Conservation (phyloP, 1,284 basidiomycete species). For the Ganoderma multipileum region DNA sequence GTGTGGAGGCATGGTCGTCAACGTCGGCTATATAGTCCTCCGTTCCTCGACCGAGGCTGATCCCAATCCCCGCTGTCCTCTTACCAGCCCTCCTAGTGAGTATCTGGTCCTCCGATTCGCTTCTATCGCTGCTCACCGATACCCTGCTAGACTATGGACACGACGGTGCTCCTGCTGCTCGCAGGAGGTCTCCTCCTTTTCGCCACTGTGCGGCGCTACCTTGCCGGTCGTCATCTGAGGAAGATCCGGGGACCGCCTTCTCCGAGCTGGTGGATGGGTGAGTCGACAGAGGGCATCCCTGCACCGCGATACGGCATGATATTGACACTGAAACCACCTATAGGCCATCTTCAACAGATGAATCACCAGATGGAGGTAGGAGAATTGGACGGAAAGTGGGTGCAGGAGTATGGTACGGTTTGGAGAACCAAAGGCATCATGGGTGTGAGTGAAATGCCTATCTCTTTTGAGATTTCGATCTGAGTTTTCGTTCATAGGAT, state of each 20-base stretch:
- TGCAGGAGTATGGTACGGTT: conserved; percentile 41
- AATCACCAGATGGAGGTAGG: conserved; percentile 40
- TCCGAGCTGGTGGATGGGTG: conserved; percentile 31
- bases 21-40: neutral
- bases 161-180: conserved; percentile 13
- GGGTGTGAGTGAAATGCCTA: conserved; percentile 31
- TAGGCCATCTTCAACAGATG: conserved; percentile 37
- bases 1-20: neutral
- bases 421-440: conserved; percentile 38
- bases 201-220: conserved; percentile 16
- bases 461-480: neutral
- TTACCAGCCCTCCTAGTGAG: neutral
- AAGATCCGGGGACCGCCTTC: conserved; percentile 32
- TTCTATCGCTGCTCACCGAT: neutral
- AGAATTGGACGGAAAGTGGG: conserved; percentile 39
- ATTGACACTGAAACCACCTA: neutral
- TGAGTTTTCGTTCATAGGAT: conserved; percentile 27
- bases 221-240: conserved; percentile 21
- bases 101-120: neutral
- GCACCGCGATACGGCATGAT: neutral
- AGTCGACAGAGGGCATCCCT: neutral
- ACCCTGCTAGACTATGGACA: conserved; percentile 13
- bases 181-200: conserved; percentile 18
- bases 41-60: neutral
- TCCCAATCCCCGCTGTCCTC: neutral